phyloP scores from a whole-genome alignment of 192 early-diverging fungal genomes.

The Funneliformis geosporum region DNA sequence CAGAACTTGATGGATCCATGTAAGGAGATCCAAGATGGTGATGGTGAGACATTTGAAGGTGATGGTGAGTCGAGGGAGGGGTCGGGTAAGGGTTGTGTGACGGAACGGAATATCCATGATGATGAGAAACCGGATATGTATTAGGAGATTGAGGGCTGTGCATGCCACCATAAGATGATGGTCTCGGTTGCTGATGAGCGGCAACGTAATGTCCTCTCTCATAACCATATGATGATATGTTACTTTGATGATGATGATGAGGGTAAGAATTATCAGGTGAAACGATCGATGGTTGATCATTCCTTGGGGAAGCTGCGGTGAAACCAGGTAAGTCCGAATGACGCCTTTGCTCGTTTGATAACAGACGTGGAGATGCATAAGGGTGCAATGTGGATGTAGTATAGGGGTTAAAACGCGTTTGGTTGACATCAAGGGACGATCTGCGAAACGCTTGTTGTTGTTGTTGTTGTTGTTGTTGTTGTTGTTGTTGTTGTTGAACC shows the following conservation, averaged over 20 bases:
- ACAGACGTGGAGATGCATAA: neutral
- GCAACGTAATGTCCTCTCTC: neutral
- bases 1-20: conserved; percentile 17
- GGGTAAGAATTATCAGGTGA: neutral
- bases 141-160: neutral
- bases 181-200: neutral
- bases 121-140: neutral
- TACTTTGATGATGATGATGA: neutral
- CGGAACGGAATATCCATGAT: neutral
- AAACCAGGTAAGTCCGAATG: conserved; percentile 17
- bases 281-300: neutral
- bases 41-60: conserved; percentile 6
- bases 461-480: neutral
- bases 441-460: neutral
- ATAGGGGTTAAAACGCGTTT: conserved; percentile 5
- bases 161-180: neutral
- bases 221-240: neutral
- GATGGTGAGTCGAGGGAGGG: conserved; percentile 4
- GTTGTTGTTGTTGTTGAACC: conserved; percentile 4
- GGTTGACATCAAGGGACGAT: conserved; percentile 5
- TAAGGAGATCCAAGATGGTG: conserved; percentile 14
- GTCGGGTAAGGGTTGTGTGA: neutral
- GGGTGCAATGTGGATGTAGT: neutral
- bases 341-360: conserved; percentile 10
- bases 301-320: neutral